phyloP scores from a whole-genome alignment of 352 stramenopile species.

The Aphanomyces stellatus region DNA sequence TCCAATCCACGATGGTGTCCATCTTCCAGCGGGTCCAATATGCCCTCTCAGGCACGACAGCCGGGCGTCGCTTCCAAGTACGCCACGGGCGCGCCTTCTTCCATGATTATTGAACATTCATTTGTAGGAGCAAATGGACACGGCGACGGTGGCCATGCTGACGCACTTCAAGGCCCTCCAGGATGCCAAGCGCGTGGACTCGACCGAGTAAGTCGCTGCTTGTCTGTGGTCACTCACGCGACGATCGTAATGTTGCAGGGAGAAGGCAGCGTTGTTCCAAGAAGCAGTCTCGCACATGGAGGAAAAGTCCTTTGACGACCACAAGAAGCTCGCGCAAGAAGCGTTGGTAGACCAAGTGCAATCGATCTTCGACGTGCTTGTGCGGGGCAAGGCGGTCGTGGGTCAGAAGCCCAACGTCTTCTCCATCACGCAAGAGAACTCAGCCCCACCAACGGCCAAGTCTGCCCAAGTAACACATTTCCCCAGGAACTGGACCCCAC shows the following conservation, averaged over 20 bases:
- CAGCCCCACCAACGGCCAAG: constrained; percentile 24
- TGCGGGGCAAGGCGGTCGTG: constrained; percentile 3
- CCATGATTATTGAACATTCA: background rate
- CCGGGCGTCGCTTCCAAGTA: constrained; percentile 76
- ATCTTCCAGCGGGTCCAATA: constrained; percentile 70
- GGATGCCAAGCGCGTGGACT: constrained; percentile 34
- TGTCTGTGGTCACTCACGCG: too few relatives aligned
- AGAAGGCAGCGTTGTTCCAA: constrained; percentile 64
- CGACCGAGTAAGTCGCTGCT: constrained; percentile 39
- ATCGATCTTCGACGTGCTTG: background rate
- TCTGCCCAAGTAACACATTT: constrained; percentile 5
- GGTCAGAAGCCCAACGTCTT: constrained; percentile 25
- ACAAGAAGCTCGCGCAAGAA: constrained; percentile 62
- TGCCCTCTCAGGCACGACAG: constrained; percentile 63
- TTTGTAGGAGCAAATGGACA: constrained; percentile 70
- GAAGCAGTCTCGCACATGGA: constrained; percentile 59
- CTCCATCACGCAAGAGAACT: constrained; percentile 35
- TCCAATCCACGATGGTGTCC: constrained; percentile 36
- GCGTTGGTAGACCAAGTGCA: constrained; percentile 40
- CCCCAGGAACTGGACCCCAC: too few relatives aligned
- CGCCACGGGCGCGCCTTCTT: background rate
- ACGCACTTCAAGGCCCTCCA: constrained; percentile 64
- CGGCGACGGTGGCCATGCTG: constrained; percentile 67
- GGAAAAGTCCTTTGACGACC: constrained; percentile 72
- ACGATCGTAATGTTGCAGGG: too few relatives aligned